Evolutionary conservation across 768 basidiomycete genomes (phyloP), one percentile per base, ranked within the genome.

Genomic region (Suillus brevipes): DNA sequence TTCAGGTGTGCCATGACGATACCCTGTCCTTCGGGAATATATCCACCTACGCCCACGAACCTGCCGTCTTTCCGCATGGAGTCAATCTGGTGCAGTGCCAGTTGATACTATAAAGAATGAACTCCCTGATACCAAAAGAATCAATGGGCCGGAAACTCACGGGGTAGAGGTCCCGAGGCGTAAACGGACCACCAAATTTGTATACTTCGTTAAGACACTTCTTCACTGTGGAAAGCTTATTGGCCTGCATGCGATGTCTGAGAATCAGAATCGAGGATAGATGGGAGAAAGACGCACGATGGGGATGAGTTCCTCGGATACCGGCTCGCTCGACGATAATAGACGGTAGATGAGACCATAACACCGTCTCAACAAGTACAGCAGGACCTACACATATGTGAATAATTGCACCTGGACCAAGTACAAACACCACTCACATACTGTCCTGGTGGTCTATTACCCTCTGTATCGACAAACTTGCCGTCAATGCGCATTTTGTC

Each of bases 291-390:
- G 47, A 73, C 86, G 63, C 76, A 96, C 96, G 45, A 97, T 86
- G 6, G 96, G 96, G 92, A 98, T 99, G 18, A 99, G 80, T 76
- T 99, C 97, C 77, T 99, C 97, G 0, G 95, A 97, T 3, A 99
- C 95, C 0, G 97, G 97, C 78, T 98, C 97, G 67, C 92, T 94
- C 23, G 95, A 95, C 31, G 95, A 95, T 67, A 99, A 85, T 58
- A 99, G 78, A 36, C 91, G 86, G 77, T 98, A 99, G 70, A 97
- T 96, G 60, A 98, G 84, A 66, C 97, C 97, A 75, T 99, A 96
- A 81, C 97, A 99, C 74, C 97, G 86, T 70, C 97, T 82, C 61
- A 99, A 82, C 43, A 98, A 85, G 75, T 97, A 99, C 28, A 99
- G 83, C 53, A 99, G 80, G 28, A 96, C 95, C 96, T 98, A 66